Conservation (phyloP, 2,329 filamentous ascomycete genomes). For the Arthrobotrys megalospora region DNA sequence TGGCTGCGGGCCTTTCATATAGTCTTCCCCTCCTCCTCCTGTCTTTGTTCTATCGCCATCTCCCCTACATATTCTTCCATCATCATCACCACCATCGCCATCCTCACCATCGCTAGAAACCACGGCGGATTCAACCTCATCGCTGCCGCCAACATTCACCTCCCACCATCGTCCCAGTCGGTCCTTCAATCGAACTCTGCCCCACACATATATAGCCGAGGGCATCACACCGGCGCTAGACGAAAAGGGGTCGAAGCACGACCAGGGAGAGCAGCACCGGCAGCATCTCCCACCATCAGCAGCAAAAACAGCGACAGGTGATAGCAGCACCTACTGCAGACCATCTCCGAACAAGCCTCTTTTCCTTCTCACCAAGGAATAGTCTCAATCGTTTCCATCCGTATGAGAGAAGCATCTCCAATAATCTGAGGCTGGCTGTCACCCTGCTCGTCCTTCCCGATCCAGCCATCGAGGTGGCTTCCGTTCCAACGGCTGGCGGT, state of each 20-base stretch:
- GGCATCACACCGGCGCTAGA: conserved; percentile 39
- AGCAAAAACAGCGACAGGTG: background rate
- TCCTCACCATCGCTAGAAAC: background rate
- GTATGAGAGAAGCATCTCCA: conserved; percentile 17
- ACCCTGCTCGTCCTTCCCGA: conserved; percentile 27
- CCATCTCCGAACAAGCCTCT: background rate
- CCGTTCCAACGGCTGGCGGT: conserved; percentile 23
- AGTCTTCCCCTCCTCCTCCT: conserved; percentile 3
- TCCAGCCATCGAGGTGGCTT: conserved; percentile 25
- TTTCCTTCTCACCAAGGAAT: conserved; percentile 5
- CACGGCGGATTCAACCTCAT: background rate
- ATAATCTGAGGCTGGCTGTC: conserved; percentile 25
- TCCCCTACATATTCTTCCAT: background rate
- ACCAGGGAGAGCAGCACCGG: conserved; percentile 18
- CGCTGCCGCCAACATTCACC: background rate
- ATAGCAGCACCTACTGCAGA: background rate
- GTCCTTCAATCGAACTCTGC: conserved; percentile 6
- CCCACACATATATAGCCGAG: conserved; percentile 46
- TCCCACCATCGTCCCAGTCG: background rate
- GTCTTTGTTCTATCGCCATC: background rate
- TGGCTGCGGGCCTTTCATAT: conserved; percentile 3
- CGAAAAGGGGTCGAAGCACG: conserved; percentile 31
- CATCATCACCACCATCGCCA: background rate
- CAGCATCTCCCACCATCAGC: conserved; percentile 4
- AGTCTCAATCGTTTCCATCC: background rate